phyloP scores from a whole-genome alignment of 306 rosid genomes.

The Vigna angularis region DNA sequence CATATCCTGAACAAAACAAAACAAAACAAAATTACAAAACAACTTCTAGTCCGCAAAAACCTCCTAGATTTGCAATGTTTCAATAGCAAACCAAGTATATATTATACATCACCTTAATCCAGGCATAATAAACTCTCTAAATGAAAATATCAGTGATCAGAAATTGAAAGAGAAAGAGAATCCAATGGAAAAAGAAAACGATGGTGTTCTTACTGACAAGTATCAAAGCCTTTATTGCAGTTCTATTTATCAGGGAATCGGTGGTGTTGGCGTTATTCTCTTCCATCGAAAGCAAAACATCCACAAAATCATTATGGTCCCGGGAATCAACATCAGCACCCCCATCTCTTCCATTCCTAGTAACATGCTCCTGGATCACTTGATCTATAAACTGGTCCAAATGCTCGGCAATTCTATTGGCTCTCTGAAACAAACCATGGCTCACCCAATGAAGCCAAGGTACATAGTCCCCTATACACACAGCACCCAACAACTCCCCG shows the following conservation, averaged over 20 bases:
- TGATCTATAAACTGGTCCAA: conserved; percentile 23
- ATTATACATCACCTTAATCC: too few relatives aligned
- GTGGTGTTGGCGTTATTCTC: neutral
- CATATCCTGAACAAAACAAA: conserved; percentile 27
- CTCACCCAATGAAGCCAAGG: conserved; percentile 39
- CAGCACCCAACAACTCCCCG: conserved; percentile 19
- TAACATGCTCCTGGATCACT: conserved; percentile 21
- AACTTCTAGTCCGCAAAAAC: neutral
- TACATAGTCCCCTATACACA: conserved; percentile 7
- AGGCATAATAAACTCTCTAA: too few relatives aligned
- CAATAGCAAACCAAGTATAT: too few relatives aligned
- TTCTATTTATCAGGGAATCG: conserved; percentile 32
- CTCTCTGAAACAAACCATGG: conserved; percentile 12
- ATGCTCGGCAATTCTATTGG: neutral
- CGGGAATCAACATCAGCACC: conserved; percentile 7
- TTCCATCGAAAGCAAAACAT: conserved; percentile 35
- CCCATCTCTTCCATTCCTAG: neutral
- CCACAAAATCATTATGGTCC: conserved; percentile 45
- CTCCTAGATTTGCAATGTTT: too few relatives aligned
- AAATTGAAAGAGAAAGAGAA: too few relatives aligned
- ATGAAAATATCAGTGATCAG: too few relatives aligned
- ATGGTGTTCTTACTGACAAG: conserved; percentile 20
- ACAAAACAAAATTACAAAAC: neutral
- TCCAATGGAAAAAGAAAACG: too few relatives aligned
- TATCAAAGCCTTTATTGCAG: conserved; percentile 36